Percentiles rank a stretch among this genome's conserved stretches.
Conservation (phyloP, 805 yeast genomes). For the Zygosaccharomyces rouxii region DNA sequence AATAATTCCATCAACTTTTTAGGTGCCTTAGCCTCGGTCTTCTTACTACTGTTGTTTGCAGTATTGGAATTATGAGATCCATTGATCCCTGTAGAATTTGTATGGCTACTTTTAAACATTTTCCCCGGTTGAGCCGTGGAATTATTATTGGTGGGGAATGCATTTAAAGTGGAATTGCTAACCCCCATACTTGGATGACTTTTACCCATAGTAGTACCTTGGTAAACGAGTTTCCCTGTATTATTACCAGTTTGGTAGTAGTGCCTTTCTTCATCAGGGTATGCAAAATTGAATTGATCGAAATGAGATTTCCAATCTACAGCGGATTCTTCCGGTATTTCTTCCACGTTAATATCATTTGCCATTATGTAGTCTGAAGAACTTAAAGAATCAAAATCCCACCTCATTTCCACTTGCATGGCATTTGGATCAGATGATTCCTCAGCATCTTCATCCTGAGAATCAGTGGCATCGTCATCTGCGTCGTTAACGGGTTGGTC, state of each 20-base stretch:
- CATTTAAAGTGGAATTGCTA: constrained; percentile 31
- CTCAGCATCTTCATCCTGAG: constrained; percentile 5
- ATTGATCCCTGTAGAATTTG: constrained; percentile 29
- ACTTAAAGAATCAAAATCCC: constrained; percentile 87
- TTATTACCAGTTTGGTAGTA: constrained; percentile 25
- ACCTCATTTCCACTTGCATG: constrained; percentile 50
- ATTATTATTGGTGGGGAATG: constrained; percentile 21
- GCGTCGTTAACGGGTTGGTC: constrained; percentile 28
- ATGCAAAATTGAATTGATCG: constrained; percentile 30
- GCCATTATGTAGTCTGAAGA: constrained; percentile 69
- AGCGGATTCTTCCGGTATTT: constrained; percentile 30
- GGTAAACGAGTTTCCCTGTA: constrained; percentile 20
- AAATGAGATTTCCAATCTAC: constrained; percentile 27
- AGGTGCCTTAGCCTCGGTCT: constrained; percentile 47
- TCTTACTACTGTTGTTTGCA: constrained; percentile 25
- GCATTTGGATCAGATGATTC: constrained; percentile 13
- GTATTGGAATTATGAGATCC: constrained; percentile 26
- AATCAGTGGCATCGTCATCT: not conserved
- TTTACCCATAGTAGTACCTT: constrained; percentile 33
- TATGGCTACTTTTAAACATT: constrained; percentile 28
- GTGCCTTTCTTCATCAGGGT: constrained; percentile 33
- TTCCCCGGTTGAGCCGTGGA: constrained; percentile 21
- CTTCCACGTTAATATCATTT: constrained; percentile 52
- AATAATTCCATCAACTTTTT: constrained; percentile 67
- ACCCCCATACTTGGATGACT: constrained; percentile 20